Evolutionary conservation across 176 grass and related monocot species (phyloP), one percentile per base, ranked within the genome.

Genomic region (Oryza meyeriana): DNA sequence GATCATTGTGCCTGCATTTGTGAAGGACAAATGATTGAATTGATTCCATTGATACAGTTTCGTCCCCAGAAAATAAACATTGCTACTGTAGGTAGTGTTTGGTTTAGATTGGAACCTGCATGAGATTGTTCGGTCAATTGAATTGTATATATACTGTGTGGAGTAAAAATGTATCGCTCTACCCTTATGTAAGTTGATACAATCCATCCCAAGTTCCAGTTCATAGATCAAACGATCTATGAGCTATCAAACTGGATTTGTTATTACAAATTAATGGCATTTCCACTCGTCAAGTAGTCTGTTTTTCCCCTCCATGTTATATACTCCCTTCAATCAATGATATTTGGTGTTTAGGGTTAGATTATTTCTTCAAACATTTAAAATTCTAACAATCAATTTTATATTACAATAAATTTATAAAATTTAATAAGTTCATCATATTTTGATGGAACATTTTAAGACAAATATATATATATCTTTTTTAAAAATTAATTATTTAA

Each of bases 1-100:
- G 50, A 55, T 55, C 48, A 8, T n/a, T 61, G 61, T 39, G 45
- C 18, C 50, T 0, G 50, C 72, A 61, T 39, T 39, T 74, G 22
- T 74, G 57, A 75, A 45, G 36, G 18, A 67, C 42, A 57, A 59
- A 41, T 10, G 61, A 90, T 90, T 86, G 79, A 69, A 90, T 90
- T 90, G 31, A 70, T 85, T 85, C 75, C 35, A 84, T 87, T 67
- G 80, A 67, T 69, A 4, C 35, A 12, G 35, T 69, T 61, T 90
- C 10, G 26, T 32, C 27, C 41, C 8, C 5, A 10, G 48, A 28
- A 70, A 22, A 73, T 10, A 65, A 69, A 33, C 65, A 59, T 57
- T 64, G 52, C 62, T 63, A 17, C 30, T 68, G 27, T 80, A 83
- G 26, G 12, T 58, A 57, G 70, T 72, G 76, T 79, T 65, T 59